Evolutionary conservation across 257 asterid species (phyloP).

Genomic region (Nicotiana knightiana): DNA sequence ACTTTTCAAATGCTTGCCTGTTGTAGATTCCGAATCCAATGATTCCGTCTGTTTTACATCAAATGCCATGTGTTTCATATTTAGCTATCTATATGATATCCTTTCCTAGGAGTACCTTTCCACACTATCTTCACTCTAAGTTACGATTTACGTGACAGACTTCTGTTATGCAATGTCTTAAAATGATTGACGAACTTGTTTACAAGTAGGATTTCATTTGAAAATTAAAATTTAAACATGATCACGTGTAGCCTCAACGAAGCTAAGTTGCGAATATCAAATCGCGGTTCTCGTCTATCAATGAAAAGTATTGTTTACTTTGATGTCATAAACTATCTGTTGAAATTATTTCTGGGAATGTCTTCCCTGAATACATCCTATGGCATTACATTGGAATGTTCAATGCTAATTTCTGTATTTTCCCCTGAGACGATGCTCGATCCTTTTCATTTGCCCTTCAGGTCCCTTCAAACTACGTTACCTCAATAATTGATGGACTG

Average conservation of each 20-base stretch:
- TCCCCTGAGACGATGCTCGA: not conserved
- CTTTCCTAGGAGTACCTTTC: not conserved
- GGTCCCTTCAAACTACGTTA: constrained; percentile 75
- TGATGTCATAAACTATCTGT: not conserved
- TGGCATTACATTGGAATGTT: not conserved
- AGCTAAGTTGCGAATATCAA: not conserved
- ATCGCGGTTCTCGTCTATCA: not conserved
- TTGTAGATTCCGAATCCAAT: not conserved
- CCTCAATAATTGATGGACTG: constrained; percentile 90
- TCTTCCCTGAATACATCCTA: not conserved
- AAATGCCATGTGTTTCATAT: not conserved
- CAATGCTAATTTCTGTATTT: not conserved
- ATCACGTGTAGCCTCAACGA: not conserved
- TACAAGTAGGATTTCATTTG: not conserved
- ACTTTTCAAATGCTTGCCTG: not conserved
- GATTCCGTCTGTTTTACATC: not conserved
- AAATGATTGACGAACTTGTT: not conserved
- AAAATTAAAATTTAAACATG: not conserved
- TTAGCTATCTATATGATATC: not conserved
- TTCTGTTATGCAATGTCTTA: not conserved
- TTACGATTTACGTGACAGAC: not conserved
- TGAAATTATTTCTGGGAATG: not conserved
- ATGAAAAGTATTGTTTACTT: not conserved
- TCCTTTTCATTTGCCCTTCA: constrained; percentile 17
- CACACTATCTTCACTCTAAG: not conserved